Conservation (phyloP, 179 eudicot species). For the Sideroxylon spinosum region DNA sequence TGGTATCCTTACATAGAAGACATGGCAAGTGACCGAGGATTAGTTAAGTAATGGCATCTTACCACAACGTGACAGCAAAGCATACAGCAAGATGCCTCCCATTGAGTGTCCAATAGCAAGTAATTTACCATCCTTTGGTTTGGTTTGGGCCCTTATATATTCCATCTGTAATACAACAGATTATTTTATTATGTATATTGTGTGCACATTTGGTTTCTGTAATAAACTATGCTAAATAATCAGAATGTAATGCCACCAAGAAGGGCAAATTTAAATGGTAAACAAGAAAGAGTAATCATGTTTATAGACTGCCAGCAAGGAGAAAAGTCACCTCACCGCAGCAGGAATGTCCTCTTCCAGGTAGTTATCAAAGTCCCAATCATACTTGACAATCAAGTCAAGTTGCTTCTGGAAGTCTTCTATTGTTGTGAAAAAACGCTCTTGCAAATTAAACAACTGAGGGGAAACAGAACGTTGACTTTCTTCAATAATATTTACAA, state of each 20-base stretch:
- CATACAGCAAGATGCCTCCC: constrained; percentile 95
- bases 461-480: constrained; percentile 90
- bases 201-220: neutral
- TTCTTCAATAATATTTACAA: constrained; percentile 73
- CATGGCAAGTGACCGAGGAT: neutral
- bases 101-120: constrained; percentile 95
- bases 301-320: constrained; percentile 23
- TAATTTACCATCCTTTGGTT: constrained; percentile 80
- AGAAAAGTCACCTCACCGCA: constrained; percentile 94
- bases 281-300: constrained; percentile 4
- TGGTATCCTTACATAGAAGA: neutral
- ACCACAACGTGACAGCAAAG: constrained; percentile 79
- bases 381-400: constrained; percentile 83
- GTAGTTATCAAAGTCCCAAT: constrained; percentile 95
- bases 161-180: constrained; percentile 53
- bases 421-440: constrained; percentile 58
- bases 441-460: constrained; percentile 71
- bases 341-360: constrained; percentile 95
- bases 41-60: constrained; percentile 18
- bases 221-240: neutral
- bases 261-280: neutral
- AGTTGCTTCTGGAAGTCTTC: constrained; percentile 92
- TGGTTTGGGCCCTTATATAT: constrained; percentile 64
- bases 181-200: neutral
- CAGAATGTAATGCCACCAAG: neutral